Base-by-base conservation (phyloP, 306 rosid genomes). In the Citrullus mucosospermus region DNA sequence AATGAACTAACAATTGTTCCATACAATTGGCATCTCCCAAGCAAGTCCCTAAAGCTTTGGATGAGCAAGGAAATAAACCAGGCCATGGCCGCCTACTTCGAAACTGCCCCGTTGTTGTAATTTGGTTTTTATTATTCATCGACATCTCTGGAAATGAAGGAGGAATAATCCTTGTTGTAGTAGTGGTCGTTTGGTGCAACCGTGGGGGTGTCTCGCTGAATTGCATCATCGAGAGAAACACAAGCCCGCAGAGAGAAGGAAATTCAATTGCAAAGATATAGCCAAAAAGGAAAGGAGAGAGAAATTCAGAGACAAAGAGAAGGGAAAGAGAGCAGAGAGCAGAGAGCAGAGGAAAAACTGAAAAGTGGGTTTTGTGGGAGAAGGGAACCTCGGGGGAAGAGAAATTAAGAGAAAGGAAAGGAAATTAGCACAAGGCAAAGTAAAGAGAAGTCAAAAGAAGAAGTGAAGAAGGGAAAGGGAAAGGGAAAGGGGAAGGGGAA, bases 1-100 rank as follows among this genome's bases (percentile, higher is more conserved):
- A 95, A 83, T 91, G 97, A 61, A 95, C 90, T 0, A 95, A 90
- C 39, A 95, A 74, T 56, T 91, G 93, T 79, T 95, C 99, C 99
- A 95, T 91, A 87, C 99, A 94, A 20, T 87, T 94, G 4, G 97
- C 79, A 56, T 92, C 96, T 0, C 95, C 95, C 39, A 94, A 90
- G 82, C 79, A 89, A 82, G 69, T 80, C 0, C 80, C 86, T 2
- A 91, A 38, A 16, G 89, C 50, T 74, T 88, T 92, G 28, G 97
- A 81, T 50, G 96, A 84, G 18, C 15, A 66, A 14, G 95, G 91
- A 75, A 94, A 89, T 0, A 94, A 88, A 1, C 88, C 88, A 15
- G 96, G 88, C 96, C 98, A 90, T n/a, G 95, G 91, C 22, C 85
- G 84, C 0, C 83, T 78, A 51, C 3, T 53, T 16, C 81, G 86